A percentile compares a stretch with the other conserved stretches of the same genome.
phyloP scores from a whole-genome alignment of 805 yeast species.

The Myxozyma udenii region DNA sequence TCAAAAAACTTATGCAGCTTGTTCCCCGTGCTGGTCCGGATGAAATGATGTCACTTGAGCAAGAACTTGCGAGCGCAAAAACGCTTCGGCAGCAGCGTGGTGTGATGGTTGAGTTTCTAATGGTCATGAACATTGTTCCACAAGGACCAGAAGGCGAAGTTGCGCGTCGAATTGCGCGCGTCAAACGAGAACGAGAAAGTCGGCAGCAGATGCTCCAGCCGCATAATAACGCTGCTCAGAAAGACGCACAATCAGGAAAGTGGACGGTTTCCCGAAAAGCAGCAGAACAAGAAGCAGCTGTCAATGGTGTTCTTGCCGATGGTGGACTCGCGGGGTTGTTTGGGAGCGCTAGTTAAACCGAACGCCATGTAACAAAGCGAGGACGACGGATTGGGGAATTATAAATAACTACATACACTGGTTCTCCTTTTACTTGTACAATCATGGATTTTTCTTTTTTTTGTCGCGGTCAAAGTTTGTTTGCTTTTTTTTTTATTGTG shows the following conservation, averaged over 20 bases:
- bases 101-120: conserved; percentile 72
- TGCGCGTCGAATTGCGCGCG: conserved; percentile 21
- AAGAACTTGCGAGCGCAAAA: conserved; percentile 56
- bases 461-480: too few species aligned
- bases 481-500: too few species aligned
- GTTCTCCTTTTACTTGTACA: too few species aligned
- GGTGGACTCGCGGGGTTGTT: conserved; percentile 23
- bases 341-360: too few species aligned
- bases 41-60: conserved; percentile 62
- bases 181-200: conserved; percentile 12
- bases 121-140: conserved; percentile 49
- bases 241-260: background rate
- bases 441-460: too few species aligned
- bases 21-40: conserved; percentile 51
- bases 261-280: conserved; percentile 22
- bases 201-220: background rate
- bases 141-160: conserved; percentile 27
- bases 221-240: background rate
- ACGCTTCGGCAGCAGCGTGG: conserved; percentile 77
- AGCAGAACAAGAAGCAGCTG: conserved; percentile 24
- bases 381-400: too few species aligned
- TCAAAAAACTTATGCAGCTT: conserved; percentile 52
- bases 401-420: too few species aligned
- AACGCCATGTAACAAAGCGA: too few species aligned
- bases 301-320: conserved; percentile 19